Percentiles rank a stretch among this genome's conserved stretches.
Evolutionary conservation across 345 rosid genomes (phyloP).

Genomic region (Hypericum perforatum): DNA sequence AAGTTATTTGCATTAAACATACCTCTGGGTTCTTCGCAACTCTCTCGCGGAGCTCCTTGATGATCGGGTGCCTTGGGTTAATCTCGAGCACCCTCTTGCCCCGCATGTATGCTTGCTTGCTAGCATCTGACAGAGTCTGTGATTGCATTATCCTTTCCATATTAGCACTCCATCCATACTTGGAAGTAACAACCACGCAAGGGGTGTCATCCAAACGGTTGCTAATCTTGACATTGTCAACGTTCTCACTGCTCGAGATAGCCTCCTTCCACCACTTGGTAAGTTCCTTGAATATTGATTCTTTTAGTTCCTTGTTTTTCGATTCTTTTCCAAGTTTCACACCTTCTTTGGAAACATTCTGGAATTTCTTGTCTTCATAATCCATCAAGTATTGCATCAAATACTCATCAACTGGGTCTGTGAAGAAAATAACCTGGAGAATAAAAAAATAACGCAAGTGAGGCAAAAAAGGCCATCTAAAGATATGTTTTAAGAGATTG

Average conservation of each 20-base stretch:
- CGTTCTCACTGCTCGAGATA: slow-evolving; percentile 57
- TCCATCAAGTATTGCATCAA: slow-evolving; percentile 99
- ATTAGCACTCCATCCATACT: slow-evolving; percentile 95
- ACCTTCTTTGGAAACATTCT: slow-evolving; percentile 93
- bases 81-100: slow-evolving; percentile 95
- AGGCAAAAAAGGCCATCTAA: background rate
- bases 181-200: slow-evolving; percentile 89
- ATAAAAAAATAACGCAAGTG: too few species aligned
- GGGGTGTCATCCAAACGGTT: slow-evolving; percentile 86
- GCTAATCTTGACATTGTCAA: slow-evolving; percentile 88
- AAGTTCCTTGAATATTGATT: slow-evolving; percentile 83
- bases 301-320: slow-evolving; percentile 75
- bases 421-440: slow-evolving; percentile 87
- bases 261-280: slow-evolving; percentile 89
- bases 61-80: slow-evolving; percentile 90
- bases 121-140: slow-evolving; percentile 82
- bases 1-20: background rate
- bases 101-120: slow-evolving; percentile 84
- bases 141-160: slow-evolving; percentile 99
- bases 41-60: slow-evolving; percentile 88
- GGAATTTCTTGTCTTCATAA: slow-evolving; percentile 84
- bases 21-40: slow-evolving; percentile 79
- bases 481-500: background rate
- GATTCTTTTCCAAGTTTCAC: slow-evolving; percentile 75
- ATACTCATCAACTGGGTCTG: slow-evolving; percentile 93